Percentiles rank a stretch among this genome's conserved stretches.
These are phyloP conservation scores for Strobilomyces confusus DNA, from an alignment of 768 basidiomycete genomes.

Conservation along the genomic window DNA sequence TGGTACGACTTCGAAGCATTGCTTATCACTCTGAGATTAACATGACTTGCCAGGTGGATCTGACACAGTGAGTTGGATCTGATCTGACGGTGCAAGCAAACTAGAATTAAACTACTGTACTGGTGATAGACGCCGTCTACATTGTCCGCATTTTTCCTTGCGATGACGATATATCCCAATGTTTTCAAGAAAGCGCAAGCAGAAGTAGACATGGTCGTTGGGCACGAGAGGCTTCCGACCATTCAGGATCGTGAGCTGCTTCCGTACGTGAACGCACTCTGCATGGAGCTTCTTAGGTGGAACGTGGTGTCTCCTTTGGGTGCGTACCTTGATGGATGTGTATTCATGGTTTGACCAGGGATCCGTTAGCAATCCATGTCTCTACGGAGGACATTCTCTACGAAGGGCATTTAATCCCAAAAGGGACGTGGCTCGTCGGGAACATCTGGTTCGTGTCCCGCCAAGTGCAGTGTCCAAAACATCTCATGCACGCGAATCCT, in stretches of 20 bases:
- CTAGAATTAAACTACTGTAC: neutral
- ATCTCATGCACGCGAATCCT: too few relatives aligned
- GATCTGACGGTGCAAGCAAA: constrained; percentile 10
- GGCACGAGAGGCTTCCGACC: constrained; percentile 8
- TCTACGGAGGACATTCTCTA: constrained; percentile 16
- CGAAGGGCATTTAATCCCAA: constrained; percentile 22
- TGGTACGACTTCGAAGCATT: neutral
- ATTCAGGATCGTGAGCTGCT: constrained; percentile 6
- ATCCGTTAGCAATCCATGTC: constrained; percentile 2
- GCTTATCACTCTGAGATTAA: too few relatives aligned
- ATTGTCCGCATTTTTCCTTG: constrained; percentile 18
- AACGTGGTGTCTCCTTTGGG: neutral
- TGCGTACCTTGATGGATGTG: neutral
- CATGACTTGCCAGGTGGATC: constrained; percentile 21
- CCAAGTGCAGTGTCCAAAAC: too few relatives aligned
- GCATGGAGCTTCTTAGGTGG: constrained; percentile 13
- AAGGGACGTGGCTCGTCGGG: constrained; percentile 8
- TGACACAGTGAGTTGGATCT: constrained; percentile 19
- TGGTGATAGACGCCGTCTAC: constrained; percentile 14
- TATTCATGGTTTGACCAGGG: neutral
- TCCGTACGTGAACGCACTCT: constrained; percentile 19
- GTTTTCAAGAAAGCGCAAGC: constrained; percentile 9
- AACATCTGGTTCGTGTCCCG: constrained; percentile 11
- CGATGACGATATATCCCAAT: neutral
- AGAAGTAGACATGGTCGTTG: constrained; percentile 8